Evolutionary conservation across 176 grass and related monocot genomes (phyloP).

Genomic region (Oryza meyeriana): DNA sequence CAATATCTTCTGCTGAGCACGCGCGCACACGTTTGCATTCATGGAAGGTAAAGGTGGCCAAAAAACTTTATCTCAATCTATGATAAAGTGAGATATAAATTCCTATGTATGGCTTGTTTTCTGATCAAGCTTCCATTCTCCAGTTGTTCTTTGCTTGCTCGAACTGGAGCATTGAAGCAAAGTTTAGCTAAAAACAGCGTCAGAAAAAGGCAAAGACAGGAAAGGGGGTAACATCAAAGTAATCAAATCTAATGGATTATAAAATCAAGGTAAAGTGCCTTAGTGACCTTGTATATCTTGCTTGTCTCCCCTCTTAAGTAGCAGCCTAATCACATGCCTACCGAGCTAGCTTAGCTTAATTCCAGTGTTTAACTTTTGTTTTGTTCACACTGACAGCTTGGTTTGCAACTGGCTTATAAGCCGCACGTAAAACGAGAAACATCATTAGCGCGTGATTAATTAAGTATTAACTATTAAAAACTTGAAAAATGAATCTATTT

Average conservation of each 20-base stretch:
- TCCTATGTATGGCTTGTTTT: not conserved
- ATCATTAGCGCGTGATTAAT: too few relatives aligned
- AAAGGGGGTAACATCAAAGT: not conserved
- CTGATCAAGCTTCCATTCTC: slow-evolving; percentile 3
- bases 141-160: not conserved
- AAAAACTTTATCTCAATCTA: not conserved
- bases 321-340: slow-evolving; percentile 3
- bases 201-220: not conserved
- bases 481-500: too few relatives aligned
- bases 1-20: not conserved
- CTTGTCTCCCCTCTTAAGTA: slow-evolving; percentile 8
- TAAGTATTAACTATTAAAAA: too few relatives aligned
- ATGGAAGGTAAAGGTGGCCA: not conserved
- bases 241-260: not conserved
- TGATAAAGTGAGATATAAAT: not conserved
- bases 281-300: not conserved
- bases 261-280: not conserved
- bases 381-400: not conserved
- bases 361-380: not conserved
- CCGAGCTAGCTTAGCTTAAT: slow-evolving; percentile 2
- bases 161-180: not conserved
- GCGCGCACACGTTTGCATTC: not conserved
- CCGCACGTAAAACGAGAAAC: too few relatives aligned
- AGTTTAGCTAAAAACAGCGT: not conserved
- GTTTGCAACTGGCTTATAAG: not conserved